Evolutionary conservation across 2,329 filamentous ascomycete species (phyloP), one percentile per base, ranked within the genome.

Genomic region (Neonectria punicea): DNA sequence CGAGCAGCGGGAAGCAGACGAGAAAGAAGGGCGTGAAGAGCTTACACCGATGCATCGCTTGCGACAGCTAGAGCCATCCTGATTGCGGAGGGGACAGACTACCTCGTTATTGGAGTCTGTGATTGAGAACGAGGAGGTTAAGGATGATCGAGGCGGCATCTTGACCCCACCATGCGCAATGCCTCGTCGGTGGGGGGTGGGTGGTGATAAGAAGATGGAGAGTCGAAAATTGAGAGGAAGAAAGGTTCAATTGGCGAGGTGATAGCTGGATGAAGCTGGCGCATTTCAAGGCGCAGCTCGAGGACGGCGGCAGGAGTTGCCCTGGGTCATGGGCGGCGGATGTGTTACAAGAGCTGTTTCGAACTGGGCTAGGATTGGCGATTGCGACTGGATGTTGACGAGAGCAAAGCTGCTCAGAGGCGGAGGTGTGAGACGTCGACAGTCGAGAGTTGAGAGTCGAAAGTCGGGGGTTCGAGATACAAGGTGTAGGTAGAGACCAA

Each of bases 1-100:
- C 57, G 10, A 14, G 28, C 22, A 53, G 49, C 28, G 57, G 18
- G 47, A n/a, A 34, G 50, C 14, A 53, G 22, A 50, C 44, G 46
- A 61, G 41, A 51, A 62, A 63, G 63, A 61, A 57, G 51, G 58
- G 43, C 53, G 22, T 44, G 41, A 59, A 67, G 69, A 73, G 96
- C 94, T 93, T 87, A 98, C 96, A 82, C 96, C 96, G 78, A 97
- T 91, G 84, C 96, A 99, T 85, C 95, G 89, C 86, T 99, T 99
- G 80, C 95, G 91, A 85, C 96, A 99, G 83, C 91, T 93, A 73
- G 94, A 97, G 80, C 93, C 93, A 89, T 99, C 96, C 78, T 97
- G 94, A 79, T 98, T 98, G 78, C 90, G 90, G 81, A 99, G 85
- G 73, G 96, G 96, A 83, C 96, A 99, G 77, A 98, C 93, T 78